Evolutionary conservation across 2,329 filamentous ascomycete species (phyloP).

Genomic region (Amauroascus niger): DNA sequence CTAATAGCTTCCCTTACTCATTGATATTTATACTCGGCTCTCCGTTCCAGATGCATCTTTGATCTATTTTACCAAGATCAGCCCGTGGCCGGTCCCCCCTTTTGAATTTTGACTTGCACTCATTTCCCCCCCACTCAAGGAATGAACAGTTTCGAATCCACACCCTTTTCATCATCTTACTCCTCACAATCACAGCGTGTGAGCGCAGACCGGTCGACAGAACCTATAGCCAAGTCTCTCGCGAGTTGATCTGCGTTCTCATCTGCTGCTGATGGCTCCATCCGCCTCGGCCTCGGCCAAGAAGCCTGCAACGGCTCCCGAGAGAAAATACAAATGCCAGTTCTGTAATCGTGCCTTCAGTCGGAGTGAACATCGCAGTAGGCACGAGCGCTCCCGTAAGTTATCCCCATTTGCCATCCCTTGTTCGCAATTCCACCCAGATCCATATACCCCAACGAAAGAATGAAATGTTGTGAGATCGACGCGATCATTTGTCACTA

Average conservation of each 20-base stretch:
- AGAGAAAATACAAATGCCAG: conserved; percentile 99
- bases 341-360: conserved; percentile 97
- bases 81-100: conserved; percentile 35
- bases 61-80: conserved; percentile 20
- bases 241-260: conserved; percentile 5
- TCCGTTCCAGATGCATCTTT: conserved; percentile 10
- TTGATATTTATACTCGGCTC: conserved; percentile 8
- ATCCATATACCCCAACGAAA: too few relatives aligned
- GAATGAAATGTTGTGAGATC: too few relatives aligned
- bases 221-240: conserved; percentile 14
- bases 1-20: neutral
- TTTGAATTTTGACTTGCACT: conserved; percentile 18
- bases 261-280: conserved; percentile 29
- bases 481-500: too few relatives aligned
- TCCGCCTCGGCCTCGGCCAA: conserved; percentile 60
- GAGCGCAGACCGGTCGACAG: conserved; percentile 34
- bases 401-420: conserved; percentile 29
- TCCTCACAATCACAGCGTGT: conserved; percentile 37
- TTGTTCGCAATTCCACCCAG: conserved; percentile 7
- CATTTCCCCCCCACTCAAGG: conserved; percentile 26
- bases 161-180: conserved; percentile 31
- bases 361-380: conserved; percentile 89
- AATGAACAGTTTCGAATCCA: conserved; percentile 37
- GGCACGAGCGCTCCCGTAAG: conserved; percentile 97
- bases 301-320: conserved; percentile 68